Evolutionary conservation across 108 stramenopile species (phyloP).

Genomic region (Pinguiococcus pyrenoidosus): DNA sequence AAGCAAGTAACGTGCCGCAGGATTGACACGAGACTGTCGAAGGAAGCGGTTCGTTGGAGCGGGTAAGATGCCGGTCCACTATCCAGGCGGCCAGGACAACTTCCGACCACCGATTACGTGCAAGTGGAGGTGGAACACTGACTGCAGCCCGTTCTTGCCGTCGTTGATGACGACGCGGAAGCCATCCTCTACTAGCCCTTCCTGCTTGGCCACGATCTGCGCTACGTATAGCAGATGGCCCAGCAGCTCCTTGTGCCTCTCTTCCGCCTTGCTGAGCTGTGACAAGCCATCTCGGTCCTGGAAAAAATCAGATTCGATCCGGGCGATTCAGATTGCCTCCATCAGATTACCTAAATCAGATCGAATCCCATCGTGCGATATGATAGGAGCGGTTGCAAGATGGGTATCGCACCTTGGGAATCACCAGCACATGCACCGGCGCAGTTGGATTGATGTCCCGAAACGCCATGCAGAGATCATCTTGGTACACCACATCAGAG

Average conservation of each 20-base stretch:
- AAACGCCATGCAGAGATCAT: constrained; percentile 67
- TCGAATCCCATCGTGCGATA: too few relatives aligned
- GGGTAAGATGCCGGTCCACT: too few relatives aligned
- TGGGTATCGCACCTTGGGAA: constrained; percentile 91
- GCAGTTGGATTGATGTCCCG: constrained; percentile 85
- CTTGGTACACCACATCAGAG: constrained; percentile 77
- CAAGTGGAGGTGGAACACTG: constrained; percentile 45
- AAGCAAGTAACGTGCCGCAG: too few relatives aligned
- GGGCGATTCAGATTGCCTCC: too few relatives aligned
- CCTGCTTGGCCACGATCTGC: constrained; percentile 59
- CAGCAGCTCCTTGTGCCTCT: constrained; percentile 74
- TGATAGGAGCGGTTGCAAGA: too few relatives aligned
- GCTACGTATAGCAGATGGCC: constrained; percentile 88
- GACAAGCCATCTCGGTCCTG: constrained; percentile 71
- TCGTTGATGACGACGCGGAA: constrained; percentile 42
- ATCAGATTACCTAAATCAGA: too few relatives aligned
- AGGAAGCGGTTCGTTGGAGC: too few relatives aligned
- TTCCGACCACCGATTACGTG: constrained; percentile 40
- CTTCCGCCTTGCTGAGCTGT: constrained; percentile 61
- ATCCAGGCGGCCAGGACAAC: constrained; percentile 44
- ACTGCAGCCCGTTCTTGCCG: constrained; percentile 42
- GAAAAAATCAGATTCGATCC: too few relatives aligned
- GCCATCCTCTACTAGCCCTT: constrained; percentile 44
- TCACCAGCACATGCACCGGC: constrained; percentile 81
- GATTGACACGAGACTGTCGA: too few relatives aligned